Conservation (phyloP, 73 alveolate species). For the Stentor roeselii region DNA sequence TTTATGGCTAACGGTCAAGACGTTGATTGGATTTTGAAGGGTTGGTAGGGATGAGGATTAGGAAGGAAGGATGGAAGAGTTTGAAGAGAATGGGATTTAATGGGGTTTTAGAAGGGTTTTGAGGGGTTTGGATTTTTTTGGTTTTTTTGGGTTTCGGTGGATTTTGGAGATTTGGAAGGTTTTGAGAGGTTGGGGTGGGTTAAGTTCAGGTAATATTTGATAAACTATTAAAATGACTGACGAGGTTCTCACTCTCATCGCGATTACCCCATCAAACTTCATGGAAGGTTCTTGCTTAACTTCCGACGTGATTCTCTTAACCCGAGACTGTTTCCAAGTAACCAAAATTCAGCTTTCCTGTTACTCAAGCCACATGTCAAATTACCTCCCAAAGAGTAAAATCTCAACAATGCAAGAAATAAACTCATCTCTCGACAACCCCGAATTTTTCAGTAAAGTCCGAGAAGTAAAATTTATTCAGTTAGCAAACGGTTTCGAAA, state of each 20-base stretch:
- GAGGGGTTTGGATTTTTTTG: too few relatives aligned
- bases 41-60: too few relatives aligned
- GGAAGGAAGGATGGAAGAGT: too few relatives aligned
- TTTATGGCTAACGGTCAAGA: neutral
- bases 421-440: neutral
- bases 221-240: neutral
- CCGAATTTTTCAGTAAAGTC: neutral
- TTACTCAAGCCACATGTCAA: neutral
- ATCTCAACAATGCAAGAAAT: neutral
- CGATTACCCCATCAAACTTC: neutral
- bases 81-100: too few relatives aligned
- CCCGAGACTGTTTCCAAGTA: neutral
- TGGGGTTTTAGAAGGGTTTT: too few relatives aligned
- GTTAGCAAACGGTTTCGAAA: constrained; percentile 25
- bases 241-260: neutral
- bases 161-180: too few relatives aligned
- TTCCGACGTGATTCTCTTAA: neutral
- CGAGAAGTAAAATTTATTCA: neutral
- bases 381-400: neutral
- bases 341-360: neutral
- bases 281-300: neutral
- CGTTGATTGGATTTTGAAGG: too few relatives aligned
- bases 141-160: too few relatives aligned
- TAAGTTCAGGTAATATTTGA: too few relatives aligned
- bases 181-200: too few relatives aligned